Evolutionary conservation across 208 protist genomes (phyloP), one percentile per base, ranked within the genome.

Genomic region (Crithidia sp.): DNA sequence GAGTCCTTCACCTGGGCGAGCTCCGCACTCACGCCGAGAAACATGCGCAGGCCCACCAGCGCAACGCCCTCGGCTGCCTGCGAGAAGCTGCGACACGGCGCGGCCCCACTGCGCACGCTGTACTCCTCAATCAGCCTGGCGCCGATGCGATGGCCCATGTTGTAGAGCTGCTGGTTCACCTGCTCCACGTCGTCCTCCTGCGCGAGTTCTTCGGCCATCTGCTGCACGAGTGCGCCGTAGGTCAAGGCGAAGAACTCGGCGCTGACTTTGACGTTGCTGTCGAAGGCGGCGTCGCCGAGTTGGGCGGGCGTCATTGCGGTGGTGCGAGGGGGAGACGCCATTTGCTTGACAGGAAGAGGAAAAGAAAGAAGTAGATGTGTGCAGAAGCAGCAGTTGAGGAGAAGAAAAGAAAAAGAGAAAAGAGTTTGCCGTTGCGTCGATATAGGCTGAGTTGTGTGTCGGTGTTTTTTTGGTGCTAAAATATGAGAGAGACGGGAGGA

Each of bases 121-220:
- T 99, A 99, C 75, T 99, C 98, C 72, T 99, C 98, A 63, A 99
- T 91, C 36, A 99, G 71, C 36, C 98, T 87, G 13, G 93, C 85
- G 19, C 98, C 98, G 50, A 99, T 99, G 65, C 98, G 98, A 75
- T 98, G 97, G 19, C 98, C 98, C 90, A 98, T 98, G 53, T 89
- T 86, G 60, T 99, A 96, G 7, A 99, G 87, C 89, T 99, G 96
- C 57, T 85, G 86, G 72, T 99, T 99, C 17, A 99, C 96, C 71
- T 86, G 89, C 54, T 96, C 91, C 19, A 98, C 88, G 73, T 98
- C 91, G 59, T 98, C 98, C 70, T 96, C 84, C 63, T 92, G 86
- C 37, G 81, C 58, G 56, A 93, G 87, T 73, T 99, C 98, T 67
- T 97, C 94, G 0, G 99, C 70, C 54, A 99, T 83, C 80, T 99